These are phyloP conservation scores for Zasmidium angulare DNA, from an alignment of 2,329 filamentous ascomycete genomes.

Conservation along the genomic window DNA sequence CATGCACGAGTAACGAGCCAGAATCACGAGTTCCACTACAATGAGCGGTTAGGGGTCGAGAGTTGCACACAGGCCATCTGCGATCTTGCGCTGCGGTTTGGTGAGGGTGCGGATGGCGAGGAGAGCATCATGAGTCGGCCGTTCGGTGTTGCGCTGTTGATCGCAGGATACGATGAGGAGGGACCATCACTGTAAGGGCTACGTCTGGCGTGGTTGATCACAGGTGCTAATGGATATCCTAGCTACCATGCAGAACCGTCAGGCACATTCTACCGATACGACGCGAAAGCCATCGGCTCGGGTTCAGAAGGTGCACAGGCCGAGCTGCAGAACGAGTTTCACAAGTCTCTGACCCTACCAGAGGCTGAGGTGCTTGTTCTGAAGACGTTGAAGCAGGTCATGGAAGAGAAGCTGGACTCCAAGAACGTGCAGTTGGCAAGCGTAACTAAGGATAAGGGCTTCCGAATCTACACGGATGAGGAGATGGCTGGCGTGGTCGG, in stretches of 20 bases:
- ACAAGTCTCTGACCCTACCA: slow-evolving; percentile 89
- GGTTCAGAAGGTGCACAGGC: slow-evolving; percentile 97
- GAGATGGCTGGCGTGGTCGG: slow-evolving; percentile 94
- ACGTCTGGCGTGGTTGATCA: not conserved
- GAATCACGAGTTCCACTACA: slow-evolving; percentile 97
- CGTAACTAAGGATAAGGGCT: slow-evolving; percentile 95
- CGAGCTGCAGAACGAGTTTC: slow-evolving; percentile 97
- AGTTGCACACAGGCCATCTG: slow-evolving; percentile 99
- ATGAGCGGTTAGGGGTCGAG: slow-evolving; percentile 90
- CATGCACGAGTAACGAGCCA: slow-evolving; percentile 95
- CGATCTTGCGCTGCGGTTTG: slow-evolving; percentile 92
- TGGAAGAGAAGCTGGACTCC: slow-evolving; percentile 98
- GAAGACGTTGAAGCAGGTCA: slow-evolving; percentile 98
- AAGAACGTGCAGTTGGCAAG: slow-evolving; percentile 99
- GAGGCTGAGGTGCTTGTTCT: slow-evolving; percentile 94
- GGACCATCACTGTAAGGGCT: slow-evolving; percentile 75
- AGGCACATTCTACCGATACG: slow-evolving; percentile 98
- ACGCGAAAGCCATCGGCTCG: slow-evolving; percentile 97
- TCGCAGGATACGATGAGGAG: slow-evolving; percentile 96
- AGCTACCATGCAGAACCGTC: slow-evolving; percentile 96
- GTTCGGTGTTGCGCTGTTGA: slow-evolving; percentile 93
- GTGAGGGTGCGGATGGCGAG: slow-evolving; percentile 71
- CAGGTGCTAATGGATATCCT: slow-evolving; percentile 6
- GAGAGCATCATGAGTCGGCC: slow-evolving; percentile 98
- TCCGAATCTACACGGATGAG: slow-evolving; percentile 96